Base-by-base conservation (phyloP, 495 filamentous ascomycete species). In the Neurospora sp. region DNA sequence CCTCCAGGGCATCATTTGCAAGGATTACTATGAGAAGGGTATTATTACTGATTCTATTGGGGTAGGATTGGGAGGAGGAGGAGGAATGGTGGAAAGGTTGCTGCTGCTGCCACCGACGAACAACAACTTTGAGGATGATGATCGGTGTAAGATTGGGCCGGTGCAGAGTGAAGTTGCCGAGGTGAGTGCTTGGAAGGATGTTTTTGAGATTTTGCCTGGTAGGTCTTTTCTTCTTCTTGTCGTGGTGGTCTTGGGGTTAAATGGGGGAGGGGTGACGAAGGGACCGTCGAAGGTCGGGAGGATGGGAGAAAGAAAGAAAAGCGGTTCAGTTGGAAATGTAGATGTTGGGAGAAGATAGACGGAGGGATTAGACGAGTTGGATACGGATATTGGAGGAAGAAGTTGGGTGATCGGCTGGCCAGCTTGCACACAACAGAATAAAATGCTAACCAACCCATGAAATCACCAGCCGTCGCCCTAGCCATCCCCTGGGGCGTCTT, bases 401-500 rank as follows among this genome's bases (percentile, higher is more conserved):
- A 0, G 31, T 3, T 35, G 31, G 31, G 31, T 35, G 31, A 35
- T 35, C 31, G 31, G 31, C 31, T 35, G 31, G 31, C 31, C 31
- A 35, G 9, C 39, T 40, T 8, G 7, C 8, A 14, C 39, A 40
- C 12, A 16, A 16, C 41, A 47, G 8, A 47, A 10, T 16, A 8
- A 1, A 22, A 35, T 0, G 4, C 14, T 69, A 47, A n/a, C 12
- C 4, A 41, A 16, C 4, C 16, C 12, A 40, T 35, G 3, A 41
- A 40, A 65, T 4, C 59, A 3, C 31, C 61, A 81, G 83, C 74
- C 5, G 71, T 86, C 27, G 8, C 81, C 0, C 70, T 85, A 5
- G 81, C 82, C 20, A 73, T 87, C 8, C 83, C 85, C 2, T 87
- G 81, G 74, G 85, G 85, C 7, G 70, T 82, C 1, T 74, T 87